Base-by-base conservation (phyloP, 306 rosid species). In the Luffa aegyptiaca region DNA sequence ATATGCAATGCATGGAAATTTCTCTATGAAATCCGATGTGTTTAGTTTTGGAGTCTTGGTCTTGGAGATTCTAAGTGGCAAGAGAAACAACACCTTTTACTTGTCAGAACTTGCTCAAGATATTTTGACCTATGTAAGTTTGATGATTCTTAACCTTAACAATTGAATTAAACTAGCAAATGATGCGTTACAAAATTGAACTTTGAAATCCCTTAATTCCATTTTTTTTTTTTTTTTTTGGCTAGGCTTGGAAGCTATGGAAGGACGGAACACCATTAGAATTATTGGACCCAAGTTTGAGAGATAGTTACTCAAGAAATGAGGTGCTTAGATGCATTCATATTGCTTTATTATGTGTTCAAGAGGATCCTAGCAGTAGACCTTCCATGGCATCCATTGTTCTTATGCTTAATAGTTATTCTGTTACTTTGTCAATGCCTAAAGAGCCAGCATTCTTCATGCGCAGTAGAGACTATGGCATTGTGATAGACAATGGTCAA, bases 221-320 rank as follows among this genome's bases (percentile, higher is more conserved):
- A n/a, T n/a, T n/a, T 55, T 7, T 36, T 17, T 55, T 0, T 7
- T 7, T 57, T n/a, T 6, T 26, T 20, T 33, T 64, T 11, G 8
- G 18, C 3, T 33, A 82, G 88, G 84, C 79, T 72, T 86, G 88
- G 88, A 80, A 73, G 14, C 76, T 52, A 18, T 86, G 88, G 88
- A 83, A 20, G 17, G 75, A 80, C 0, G 82, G 81, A 26, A 78
- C 20, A 1, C 21, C 31, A 8, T 53, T 53, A 51, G 82, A 80
- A 2, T 26, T 83, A 41, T 14, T 86, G 76, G 84, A 83, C 45
- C 57, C 74, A 1, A 45, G 18, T 55, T 9, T 86, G 6, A 35
- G 71, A 81, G 70, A 13, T 14, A 64, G n/a, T 3, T 79, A 59
- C 35, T 68, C 75, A 5, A 79, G 26, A 71, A 55, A 63, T 2